Evolutionary conservation across 495 filamentous ascomycete genomes (phyloP).

Genomic region (Poronia punctata): DNA sequence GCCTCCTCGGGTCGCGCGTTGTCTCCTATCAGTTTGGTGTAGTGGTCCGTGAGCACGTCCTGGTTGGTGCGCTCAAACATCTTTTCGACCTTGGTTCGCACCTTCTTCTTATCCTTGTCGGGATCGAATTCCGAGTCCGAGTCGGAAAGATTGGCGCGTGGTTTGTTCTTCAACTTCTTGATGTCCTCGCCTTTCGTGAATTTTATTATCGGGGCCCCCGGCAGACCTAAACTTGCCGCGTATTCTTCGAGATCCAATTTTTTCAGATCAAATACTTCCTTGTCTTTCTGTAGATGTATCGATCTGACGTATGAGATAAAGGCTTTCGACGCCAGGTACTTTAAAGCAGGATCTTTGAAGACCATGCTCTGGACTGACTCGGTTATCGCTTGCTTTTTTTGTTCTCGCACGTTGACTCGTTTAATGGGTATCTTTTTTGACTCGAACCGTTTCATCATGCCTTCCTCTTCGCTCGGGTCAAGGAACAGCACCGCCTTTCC

Average conservation of each 20-base stretch:
- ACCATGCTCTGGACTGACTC: constrained; percentile 83
- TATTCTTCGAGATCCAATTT: constrained; percentile 77
- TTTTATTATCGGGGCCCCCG: constrained; percentile 83
- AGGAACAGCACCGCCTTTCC: constrained; percentile 88
- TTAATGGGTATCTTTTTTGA: constrained; percentile 84
- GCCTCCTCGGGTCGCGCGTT: constrained; percentile 42
- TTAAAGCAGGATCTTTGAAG: constrained; percentile 89
- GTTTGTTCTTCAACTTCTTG: constrained; percentile 81
- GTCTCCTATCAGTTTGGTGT: constrained; percentile 73
- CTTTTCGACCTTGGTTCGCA: constrained; percentile 87
- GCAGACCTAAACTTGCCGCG: constrained; percentile 76
- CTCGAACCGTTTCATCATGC: constrained; percentile 73
- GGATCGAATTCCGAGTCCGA: constrained; percentile 36
- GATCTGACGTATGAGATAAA: constrained; percentile 84
- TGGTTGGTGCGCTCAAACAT: constrained; percentile 96
- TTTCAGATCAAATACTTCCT: constrained; percentile 79
- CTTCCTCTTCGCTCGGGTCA: constrained; percentile 82
- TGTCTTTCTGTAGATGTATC: constrained; percentile 83
- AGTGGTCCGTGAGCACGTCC: constrained; percentile 87
- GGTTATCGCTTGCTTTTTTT: constrained; percentile 82
- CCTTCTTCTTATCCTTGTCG: constrained; percentile 54
- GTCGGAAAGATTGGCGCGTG: constrained; percentile 53
- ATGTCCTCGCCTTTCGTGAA: constrained; percentile 82
- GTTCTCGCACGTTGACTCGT: constrained; percentile 73
- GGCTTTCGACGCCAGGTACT: constrained; percentile 93